These are phyloP conservation scores for Gastrodia elata DNA, from an alignment of 106 monocot species.

Conservation along the genomic window DNA sequence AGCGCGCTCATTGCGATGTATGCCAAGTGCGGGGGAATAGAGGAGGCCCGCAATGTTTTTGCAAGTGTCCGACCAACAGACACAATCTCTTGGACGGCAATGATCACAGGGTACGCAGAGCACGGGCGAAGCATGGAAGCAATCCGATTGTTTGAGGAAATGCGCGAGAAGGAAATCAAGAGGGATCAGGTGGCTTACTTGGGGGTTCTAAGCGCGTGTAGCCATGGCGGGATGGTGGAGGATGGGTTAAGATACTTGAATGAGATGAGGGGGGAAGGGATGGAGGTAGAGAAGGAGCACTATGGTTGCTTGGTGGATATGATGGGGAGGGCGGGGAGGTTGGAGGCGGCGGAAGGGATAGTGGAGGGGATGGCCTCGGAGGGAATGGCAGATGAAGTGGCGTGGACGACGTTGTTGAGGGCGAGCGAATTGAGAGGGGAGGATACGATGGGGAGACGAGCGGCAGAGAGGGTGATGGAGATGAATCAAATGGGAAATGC, in stretches of 20 bases:
- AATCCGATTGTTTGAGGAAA: slow-evolving; percentile 48
- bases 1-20: slow-evolving; percentile 79
- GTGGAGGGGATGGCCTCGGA: slow-evolving; percentile 33
- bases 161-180: slow-evolving; percentile 25
- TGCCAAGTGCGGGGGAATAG: slow-evolving; percentile 54
- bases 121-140: slow-evolving; percentile 54
- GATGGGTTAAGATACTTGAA: slow-evolving; percentile 52
- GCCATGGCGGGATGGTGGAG: slow-evolving; percentile 64
- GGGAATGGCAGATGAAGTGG: slow-evolving; percentile 45
- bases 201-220: slow-evolving; percentile 70
- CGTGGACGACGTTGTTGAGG: slow-evolving; percentile 57
- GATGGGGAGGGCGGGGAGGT: slow-evolving; percentile 49
- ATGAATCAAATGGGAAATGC: slow-evolving; percentile 41
- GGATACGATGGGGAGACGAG: slow-evolving; percentile 30
- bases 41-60: slow-evolving; percentile 39
- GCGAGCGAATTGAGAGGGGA: slow-evolving; percentile 53
- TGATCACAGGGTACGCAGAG: slow-evolving; percentile 85
- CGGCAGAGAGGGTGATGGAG: slow-evolving; percentile 38
- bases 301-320: slow-evolving; percentile 80
- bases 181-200: slow-evolving; percentile 59
- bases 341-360: slow-evolving; percentile 50
- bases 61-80: slow-evolving; percentile 8
- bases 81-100: slow-evolving; percentile 74
- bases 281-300: slow-evolving; percentile 66
- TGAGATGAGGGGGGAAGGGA: slow-evolving; percentile 36